Percentiles rank a stretch among this genome's conserved stretches.
Evolutionary conservation across 2,329 filamentous ascomycete genomes (phyloP).

Genomic region (Epichloe gansuensis): DNA sequence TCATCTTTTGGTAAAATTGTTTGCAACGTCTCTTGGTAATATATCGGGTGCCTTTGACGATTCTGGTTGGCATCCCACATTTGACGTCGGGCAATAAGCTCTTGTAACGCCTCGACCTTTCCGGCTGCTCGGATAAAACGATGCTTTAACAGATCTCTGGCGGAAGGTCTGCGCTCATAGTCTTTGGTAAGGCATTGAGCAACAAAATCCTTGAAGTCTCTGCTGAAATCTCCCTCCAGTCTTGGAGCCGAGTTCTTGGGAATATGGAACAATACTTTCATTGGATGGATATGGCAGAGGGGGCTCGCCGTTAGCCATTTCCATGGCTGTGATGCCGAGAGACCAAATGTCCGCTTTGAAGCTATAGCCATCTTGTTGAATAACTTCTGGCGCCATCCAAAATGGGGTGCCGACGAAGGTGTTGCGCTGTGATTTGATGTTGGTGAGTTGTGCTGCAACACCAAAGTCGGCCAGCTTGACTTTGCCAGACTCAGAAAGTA

Average conservation of each 20-base stretch:
- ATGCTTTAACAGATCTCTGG: slow-evolving; percentile 78
- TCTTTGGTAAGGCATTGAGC: slow-evolving; percentile 86
- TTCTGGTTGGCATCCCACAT: slow-evolving; percentile 67
- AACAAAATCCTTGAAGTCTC: slow-evolving; percentile 89
- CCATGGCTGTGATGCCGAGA: slow-evolving; percentile 81
- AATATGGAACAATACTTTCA: slow-evolving; percentile 88
- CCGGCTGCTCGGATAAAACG: slow-evolving; percentile 79
- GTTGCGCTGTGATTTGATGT: slow-evolving; percentile 94
- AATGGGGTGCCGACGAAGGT: slow-evolving; percentile 97
- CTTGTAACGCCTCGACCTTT: slow-evolving; percentile 77
- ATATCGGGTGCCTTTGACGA: slow-evolving; percentile 59
- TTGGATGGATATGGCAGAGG: slow-evolving; percentile 74
- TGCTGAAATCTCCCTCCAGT: slow-evolving; percentile 76
- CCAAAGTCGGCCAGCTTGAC: slow-evolving; percentile 97
- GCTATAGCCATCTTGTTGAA: slow-evolving; percentile 71
- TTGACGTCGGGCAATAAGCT: slow-evolving; percentile 73
- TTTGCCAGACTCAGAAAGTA: slow-evolving; percentile 81
- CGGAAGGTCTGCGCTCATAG: slow-evolving; percentile 69
- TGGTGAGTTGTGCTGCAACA: slow-evolving; percentile 89
- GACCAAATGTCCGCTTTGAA: slow-evolving; percentile 95
- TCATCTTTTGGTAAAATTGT: slow-evolving; percentile 55
- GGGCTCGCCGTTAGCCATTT: slow-evolving; percentile 81
- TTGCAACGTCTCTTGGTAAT: slow-evolving; percentile 86
- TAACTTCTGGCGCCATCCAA: slow-evolving; percentile 95
- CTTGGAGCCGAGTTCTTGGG: slow-evolving; percentile 78